phyloP scores from a whole-genome alignment of 352 stramenopile genomes.

The Phytopythium delawarense region DNA sequence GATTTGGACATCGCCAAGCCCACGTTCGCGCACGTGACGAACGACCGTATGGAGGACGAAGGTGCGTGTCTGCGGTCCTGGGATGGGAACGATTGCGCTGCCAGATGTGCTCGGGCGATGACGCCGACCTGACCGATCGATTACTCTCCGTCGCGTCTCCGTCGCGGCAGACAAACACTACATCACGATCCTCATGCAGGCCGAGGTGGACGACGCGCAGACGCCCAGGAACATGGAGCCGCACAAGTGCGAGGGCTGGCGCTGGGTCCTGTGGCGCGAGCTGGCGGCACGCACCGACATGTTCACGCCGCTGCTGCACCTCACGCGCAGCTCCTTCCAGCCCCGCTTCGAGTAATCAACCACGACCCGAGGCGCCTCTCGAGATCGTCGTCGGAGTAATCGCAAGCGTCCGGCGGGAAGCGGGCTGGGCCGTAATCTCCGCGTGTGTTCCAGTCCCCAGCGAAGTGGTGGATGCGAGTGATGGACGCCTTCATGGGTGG shows the following conservation, averaged over 20 bases:
- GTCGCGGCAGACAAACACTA: conserved; percentile 55
- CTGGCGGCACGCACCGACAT: conserved; percentile 59
- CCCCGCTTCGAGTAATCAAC: conserved; percentile 22
- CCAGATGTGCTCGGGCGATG: neutral
- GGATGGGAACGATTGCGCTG: neutral
- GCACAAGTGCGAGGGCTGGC: conserved; percentile 79
- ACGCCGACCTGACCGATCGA: neutral
- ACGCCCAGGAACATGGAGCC: conserved; percentile 73
- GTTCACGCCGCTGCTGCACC: conserved; percentile 68
- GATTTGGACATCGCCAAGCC: conserved; percentile 53
- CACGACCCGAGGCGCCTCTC: neutral
- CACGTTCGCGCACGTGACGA: conserved; percentile 71
- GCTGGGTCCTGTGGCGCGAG: conserved; percentile 52
- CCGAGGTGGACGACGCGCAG: conserved; percentile 42
- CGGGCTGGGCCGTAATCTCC: neutral
- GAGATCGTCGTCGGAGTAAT: neutral
- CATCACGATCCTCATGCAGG: conserved; percentile 85
- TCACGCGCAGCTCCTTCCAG: conserved; percentile 56
- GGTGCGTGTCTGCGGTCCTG: conserved; percentile 5
- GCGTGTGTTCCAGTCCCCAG: neutral
- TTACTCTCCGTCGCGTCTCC: neutral
- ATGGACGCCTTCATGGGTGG: neutral
- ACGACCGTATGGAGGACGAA: conserved; percentile 79
- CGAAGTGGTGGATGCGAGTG: neutral
- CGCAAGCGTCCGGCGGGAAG: neutral